phyloP scores from a whole-genome alignment of 1,284 basidiomycete species.

The Tilletiaria anomala region DNA sequence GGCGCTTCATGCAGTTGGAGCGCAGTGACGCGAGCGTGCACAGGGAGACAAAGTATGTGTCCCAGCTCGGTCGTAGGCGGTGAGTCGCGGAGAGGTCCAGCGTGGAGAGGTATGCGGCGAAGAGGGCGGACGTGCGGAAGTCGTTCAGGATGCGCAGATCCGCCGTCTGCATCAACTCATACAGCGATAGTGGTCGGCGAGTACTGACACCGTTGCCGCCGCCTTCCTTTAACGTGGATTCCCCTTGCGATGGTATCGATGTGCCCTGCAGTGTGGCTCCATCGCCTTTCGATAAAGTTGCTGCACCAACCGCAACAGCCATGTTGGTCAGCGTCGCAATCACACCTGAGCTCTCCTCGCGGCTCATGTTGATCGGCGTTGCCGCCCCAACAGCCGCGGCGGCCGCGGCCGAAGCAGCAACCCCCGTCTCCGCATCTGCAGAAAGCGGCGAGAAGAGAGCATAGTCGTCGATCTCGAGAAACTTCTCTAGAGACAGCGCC shows the following conservation, averaged over 20 bases:
- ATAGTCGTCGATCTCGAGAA: conserved; percentile 25
- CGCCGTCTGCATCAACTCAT: conserved; percentile 27
- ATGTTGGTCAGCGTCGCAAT: conserved; percentile 1
- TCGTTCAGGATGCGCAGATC: conserved; percentile 60
- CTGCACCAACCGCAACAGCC: too few species aligned
- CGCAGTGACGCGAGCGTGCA: conserved; percentile 35
- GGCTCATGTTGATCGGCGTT: background rate
- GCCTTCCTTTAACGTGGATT: background rate
- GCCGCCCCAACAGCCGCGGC: too few species aligned
- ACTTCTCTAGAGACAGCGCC: conserved; percentile 18
- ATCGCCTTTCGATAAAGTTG: too few species aligned
- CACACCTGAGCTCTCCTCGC: background rate
- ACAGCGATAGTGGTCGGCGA: too few species aligned
- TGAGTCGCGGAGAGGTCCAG: conserved; percentile 68
- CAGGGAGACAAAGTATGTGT: conserved; percentile 36
- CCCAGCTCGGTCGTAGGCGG: conserved; percentile 46
- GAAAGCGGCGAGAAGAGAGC: too few species aligned
- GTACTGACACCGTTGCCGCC: background rate
- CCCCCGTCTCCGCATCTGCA: too few species aligned
- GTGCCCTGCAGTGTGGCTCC: too few species aligned
- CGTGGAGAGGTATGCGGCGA: conserved; percentile 54
- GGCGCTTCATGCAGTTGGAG: conserved; percentile 65
- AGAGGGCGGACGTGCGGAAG: conserved; percentile 47
- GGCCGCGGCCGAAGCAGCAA: too few species aligned
- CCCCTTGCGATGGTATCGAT: too few species aligned